A percentile compares a stretch with the other conserved stretches of the same genome.
phyloP scores from a whole-genome alignment of 2,329 filamentous ascomycete genomes.

The Daldinia sp. region DNA sequence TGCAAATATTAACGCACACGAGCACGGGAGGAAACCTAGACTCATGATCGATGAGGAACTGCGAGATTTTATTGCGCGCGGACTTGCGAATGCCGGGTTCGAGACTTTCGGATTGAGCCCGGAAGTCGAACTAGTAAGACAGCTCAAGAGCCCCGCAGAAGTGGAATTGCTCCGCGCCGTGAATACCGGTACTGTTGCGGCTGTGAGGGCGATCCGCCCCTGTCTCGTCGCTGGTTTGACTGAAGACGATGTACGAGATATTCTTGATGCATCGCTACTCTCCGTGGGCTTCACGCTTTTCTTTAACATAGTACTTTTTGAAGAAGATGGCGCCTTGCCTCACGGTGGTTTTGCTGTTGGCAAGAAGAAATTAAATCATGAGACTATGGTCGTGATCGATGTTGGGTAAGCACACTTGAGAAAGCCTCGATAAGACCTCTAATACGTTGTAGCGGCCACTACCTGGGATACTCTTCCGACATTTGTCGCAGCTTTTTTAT shows the following conservation, averaged over 20 bases:
- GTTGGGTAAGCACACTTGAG: constrained; percentile 58
- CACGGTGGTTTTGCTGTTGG: constrained; percentile 67
- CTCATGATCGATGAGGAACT: constrained; percentile 76
- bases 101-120: constrained; percentile 65
- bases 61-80: constrained; percentile 71
- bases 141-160: constrained; percentile 68
- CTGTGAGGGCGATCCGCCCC: constrained; percentile 67
- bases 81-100: constrained; percentile 66
- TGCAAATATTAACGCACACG: constrained; percentile 16
- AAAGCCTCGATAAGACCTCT: constrained; percentile 20
- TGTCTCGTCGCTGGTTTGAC: constrained; percentile 69
- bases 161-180: constrained; percentile 70
- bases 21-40: constrained; percentile 45
- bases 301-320: constrained; percentile 74
- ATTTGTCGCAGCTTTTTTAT: constrained; percentile 73
- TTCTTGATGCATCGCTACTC: constrained; percentile 67
- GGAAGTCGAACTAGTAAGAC: constrained; percentile 68
- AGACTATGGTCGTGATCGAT: constrained; percentile 72
- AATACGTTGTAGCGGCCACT: constrained; percentile 59
- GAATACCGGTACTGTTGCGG: constrained; percentile 73
- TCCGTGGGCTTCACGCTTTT: constrained; percentile 68
- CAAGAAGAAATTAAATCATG: constrained; percentile 62
- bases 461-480: constrained; percentile 72
- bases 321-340: constrained; percentile 65
- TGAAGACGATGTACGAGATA: constrained; percentile 67